Percentiles rank a stretch among this genome's conserved stretches.
phyloP scores from a whole-genome alignment of 345 rosid species.

The Garcia nutans region DNA sequence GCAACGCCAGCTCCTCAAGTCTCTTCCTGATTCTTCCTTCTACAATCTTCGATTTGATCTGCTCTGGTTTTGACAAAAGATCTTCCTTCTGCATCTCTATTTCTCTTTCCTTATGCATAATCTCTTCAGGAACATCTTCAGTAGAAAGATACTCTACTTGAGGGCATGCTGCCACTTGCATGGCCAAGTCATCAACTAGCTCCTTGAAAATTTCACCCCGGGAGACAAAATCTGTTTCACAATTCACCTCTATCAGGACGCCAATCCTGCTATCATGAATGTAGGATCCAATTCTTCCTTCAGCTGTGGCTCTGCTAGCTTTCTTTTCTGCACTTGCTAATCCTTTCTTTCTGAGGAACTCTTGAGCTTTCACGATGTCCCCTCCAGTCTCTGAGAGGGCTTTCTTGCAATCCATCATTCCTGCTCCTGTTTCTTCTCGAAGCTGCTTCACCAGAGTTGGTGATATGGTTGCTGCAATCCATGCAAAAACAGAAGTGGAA shows the following conservation, averaged over 20 bases:
- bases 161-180: constrained; percentile 98
- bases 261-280: constrained; percentile 96
- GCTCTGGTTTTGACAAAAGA: constrained; percentile 86
- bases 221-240: constrained; percentile 96
- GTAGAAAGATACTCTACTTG: constrained; percentile 80
- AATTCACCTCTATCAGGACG: constrained; percentile 85
- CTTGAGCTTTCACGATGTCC: constrained; percentile 82
- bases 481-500: background rate
- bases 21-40: constrained; percentile 91
- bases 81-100: constrained; percentile 98
- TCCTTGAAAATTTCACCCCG: constrained; percentile 94
- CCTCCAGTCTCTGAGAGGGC: constrained; percentile 83
- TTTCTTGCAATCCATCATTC: constrained; percentile 99
- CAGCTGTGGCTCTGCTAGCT: constrained; percentile 85
- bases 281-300: constrained; percentile 93
- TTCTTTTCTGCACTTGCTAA: constrained; percentile 93
- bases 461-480: constrained; percentile 54
- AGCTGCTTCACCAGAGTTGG: constrained; percentile 93
- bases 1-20: constrained; percentile 83
- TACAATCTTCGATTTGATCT: constrained; percentile 78
- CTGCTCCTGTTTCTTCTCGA: constrained; percentile 96
- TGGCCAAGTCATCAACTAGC: constrained; percentile 83
- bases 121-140: constrained; percentile 80
- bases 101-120: constrained; percentile 77
- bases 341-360: constrained; percentile 91